Evolutionary conservation across 1,284 basidiomycete species (phyloP).

Genomic region (Cryptococcus sp.): DNA sequence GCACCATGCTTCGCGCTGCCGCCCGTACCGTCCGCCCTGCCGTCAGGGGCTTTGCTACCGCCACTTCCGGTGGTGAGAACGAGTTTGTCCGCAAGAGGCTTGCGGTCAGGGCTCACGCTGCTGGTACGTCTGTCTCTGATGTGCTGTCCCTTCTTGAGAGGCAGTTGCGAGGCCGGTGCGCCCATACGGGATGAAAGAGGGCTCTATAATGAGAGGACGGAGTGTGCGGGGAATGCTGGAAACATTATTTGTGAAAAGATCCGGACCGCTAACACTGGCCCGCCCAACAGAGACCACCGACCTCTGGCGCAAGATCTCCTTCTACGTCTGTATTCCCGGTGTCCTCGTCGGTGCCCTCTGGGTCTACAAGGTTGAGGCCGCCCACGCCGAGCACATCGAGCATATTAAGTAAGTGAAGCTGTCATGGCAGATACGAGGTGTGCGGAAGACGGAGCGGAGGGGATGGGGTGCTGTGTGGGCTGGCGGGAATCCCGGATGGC

Average conservation of each 20-base stretch:
- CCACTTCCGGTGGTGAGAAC: constrained; percentile 25
- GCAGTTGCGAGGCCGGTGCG: neutral
- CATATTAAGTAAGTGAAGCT: constrained; percentile 18
- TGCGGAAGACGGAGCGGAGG: neutral
- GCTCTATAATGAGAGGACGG: neutral
- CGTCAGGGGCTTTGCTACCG: constrained; percentile 19
- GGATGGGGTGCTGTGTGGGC: neutral
- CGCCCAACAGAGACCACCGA: constrained; percentile 39
- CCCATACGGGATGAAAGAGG: neutral
- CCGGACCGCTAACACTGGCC: neutral
- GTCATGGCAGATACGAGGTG: neutral
- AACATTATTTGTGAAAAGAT: neutral
- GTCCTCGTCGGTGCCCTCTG: constrained; percentile 34
- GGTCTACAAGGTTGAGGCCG: constrained; percentile 45
- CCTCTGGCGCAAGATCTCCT: constrained; percentile 45
- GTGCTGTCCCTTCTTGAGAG: neutral
- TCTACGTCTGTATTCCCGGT: constrained; percentile 46
- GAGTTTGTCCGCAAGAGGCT: constrained; percentile 38
- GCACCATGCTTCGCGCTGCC: constrained; percentile 24
- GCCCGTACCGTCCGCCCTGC: constrained; percentile 21
- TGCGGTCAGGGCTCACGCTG: constrained; percentile 42
- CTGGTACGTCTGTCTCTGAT: constrained; percentile 28
- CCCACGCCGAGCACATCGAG: constrained; percentile 41
- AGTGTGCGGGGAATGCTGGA: neutral
- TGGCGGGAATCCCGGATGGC: neutral